Evolutionary conservation across 306 rosid species (phyloP), one percentile per base, ranked within the genome.

Genomic region (Vicia faba): DNA sequence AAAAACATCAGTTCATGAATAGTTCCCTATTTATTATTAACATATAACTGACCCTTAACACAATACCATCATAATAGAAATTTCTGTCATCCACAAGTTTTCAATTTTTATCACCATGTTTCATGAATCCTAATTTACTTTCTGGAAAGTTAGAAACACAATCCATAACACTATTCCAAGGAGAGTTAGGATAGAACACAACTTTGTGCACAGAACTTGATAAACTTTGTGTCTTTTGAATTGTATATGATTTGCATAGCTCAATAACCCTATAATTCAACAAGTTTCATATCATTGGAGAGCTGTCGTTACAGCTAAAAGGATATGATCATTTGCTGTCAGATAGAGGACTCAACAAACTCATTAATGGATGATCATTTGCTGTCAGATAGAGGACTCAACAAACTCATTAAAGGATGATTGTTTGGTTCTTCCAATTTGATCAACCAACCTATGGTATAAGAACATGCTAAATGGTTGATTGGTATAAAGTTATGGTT

Each of bases 11-110:
- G 89, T 61, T 91, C 93, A 83, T 8, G 79, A 87, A 89, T 74
- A 0, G 84, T 77, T 0, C 96, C 98, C 89, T 80, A 81, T 31
- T 64, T 72, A 56, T 87, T 89, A 11, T 86, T 85, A 7, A 83
- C 92, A 55, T 84, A 89, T 12, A 81, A 58, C 35, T 87, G 88
- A 3, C 81, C 83, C 56, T 77, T 81, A 11, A 60, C 78, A 33
- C 75, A 10, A 92, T 61, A 75, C 87, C 98, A 69, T 87, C 85
- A 36, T 76, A 85, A 74, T 78, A 74, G 36, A 46, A 64, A 29
- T 68, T 79, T 13, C 46, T 70, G 35, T 79, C 75, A 69, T 78
- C 78, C 35, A 92, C 64, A 3, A 73, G 73, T 0, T 66, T 81
- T 66, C 88, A 72, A 6, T 62, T 73, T 11, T 79, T 35, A 16